Evolutionary conservation across 306 rosid genomes (phyloP).

Genomic region (Astragalus glycyphyllos): DNA sequence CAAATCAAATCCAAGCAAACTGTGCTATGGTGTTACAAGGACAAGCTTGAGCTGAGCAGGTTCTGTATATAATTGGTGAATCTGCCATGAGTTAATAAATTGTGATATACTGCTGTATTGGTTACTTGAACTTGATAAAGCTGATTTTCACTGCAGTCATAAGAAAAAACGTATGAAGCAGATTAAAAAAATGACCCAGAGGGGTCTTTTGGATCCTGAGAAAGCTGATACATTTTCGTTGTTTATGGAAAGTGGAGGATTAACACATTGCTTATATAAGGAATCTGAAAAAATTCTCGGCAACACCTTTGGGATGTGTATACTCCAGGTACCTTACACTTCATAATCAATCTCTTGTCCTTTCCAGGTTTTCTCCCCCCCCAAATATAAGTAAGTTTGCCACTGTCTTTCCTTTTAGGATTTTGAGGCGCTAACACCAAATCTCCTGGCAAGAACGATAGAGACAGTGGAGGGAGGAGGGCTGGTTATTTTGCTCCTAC

Average conservation of each 20-base stretch:
- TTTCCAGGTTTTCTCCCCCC: conserved; percentile 7
- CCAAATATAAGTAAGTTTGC: conserved; percentile 25
- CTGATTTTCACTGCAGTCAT: conserved; percentile 68
- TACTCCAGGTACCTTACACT: conserved; percentile 73
- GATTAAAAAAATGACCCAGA: conserved; percentile 65
- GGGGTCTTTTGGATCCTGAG: conserved; percentile 88
- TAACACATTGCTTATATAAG: conserved; percentile 79
- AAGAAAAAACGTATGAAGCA: conserved; percentile 84
- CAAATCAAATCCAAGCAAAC: conserved; percentile 75
- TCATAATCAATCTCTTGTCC: conserved; percentile 28
- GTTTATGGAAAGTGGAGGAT: conserved; percentile 73
- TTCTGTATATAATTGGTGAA: conserved; percentile 20
- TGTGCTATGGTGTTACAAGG: conserved; percentile 92
- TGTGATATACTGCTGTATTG: neutral
- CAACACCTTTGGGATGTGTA: conserved; percentile 93
- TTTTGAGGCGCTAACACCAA: conserved; percentile 94
- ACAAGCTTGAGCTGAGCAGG: conserved; percentile 97
- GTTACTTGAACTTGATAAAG: conserved; percentile 34
- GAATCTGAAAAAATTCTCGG: conserved; percentile 91
- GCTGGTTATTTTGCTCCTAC: conserved; percentile 75
- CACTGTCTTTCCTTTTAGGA: conserved; percentile 60
- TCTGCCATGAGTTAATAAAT: neutral
- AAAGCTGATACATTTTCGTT: conserved; percentile 83
- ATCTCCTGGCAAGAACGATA: conserved; percentile 90
- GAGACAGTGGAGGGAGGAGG: conserved; percentile 99